Percentiles rank a stretch among this genome's conserved stretches.
phyloP scores from a whole-genome alignment of 2,329 filamentous ascomycete species.

The Cercospora berteroae region DNA sequence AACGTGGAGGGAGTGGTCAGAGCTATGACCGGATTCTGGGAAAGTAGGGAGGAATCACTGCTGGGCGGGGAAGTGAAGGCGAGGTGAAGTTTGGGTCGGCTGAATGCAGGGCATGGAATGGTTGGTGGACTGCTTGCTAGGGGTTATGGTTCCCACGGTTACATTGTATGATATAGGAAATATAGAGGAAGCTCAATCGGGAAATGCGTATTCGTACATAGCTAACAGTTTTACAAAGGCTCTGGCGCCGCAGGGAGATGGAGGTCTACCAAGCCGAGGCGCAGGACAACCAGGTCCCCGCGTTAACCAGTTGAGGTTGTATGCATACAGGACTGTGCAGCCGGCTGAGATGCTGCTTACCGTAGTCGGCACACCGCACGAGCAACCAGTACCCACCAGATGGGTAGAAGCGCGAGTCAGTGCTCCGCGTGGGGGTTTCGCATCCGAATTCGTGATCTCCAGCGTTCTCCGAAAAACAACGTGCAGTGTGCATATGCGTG shows the following conservation, averaged over 20 bases:
- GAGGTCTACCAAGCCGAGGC: background rate
- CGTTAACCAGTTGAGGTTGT: background rate
- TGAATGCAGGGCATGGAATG: background rate
- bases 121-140: background rate
- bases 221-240: background rate
- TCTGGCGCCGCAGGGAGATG: background rate
- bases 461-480: background rate
- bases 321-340: background rate
- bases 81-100: background rate
- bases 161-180: background rate
- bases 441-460: background rate
- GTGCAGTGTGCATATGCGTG: background rate
- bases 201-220: background rate
- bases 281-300: background rate
- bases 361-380: background rate
- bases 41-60: background rate
- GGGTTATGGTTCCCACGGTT: background rate
- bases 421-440: background rate
- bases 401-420: background rate
- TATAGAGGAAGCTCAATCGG: background rate
- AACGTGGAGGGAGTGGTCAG: conserved; percentile 58
- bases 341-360: background rate
- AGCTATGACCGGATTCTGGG: conserved; percentile 49
- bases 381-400: background rate
- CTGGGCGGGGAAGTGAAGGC: background rate